Conservation (phyloP, 306 rosid species). For the Oxytropis ochrocephala region DNA sequence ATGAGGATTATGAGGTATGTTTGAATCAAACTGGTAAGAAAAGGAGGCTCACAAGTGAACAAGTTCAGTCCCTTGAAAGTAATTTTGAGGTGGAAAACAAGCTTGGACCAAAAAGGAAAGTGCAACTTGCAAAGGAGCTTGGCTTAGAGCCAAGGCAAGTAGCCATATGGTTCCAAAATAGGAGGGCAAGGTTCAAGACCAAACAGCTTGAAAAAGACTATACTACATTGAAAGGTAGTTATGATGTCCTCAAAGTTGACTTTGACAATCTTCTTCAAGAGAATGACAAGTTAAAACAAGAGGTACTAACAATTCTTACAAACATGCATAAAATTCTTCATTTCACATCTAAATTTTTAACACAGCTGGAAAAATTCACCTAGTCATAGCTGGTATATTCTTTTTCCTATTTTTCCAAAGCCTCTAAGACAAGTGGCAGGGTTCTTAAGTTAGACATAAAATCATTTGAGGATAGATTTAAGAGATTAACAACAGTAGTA, state of each 20-base stretch:
- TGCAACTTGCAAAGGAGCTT: slow-evolving; percentile 66
- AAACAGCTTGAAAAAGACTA: slow-evolving; percentile 70
- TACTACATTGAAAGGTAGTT: slow-evolving; percentile 46
- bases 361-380: too few relatives aligned
- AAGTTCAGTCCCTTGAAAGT: slow-evolving; percentile 66
- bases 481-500: background rate
- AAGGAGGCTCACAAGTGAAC: slow-evolving; percentile 58
- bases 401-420: too few relatives aligned
- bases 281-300: slow-evolving; percentile 40
- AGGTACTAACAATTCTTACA: slow-evolving; percentile 40
- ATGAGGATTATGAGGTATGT: slow-evolving; percentile 32
- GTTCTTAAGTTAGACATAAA: too few relatives aligned
- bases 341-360: too few relatives aligned
- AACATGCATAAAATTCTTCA: background rate
- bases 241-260: slow-evolving; percentile 45
- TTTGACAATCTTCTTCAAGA: slow-evolving; percentile 50
- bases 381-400: too few relatives aligned
- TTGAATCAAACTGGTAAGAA: slow-evolving; percentile 58
- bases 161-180: slow-evolving; percentile 88
- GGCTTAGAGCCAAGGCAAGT: slow-evolving; percentile 89
- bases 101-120: slow-evolving; percentile 78
- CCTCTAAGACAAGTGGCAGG: too few relatives aligned
- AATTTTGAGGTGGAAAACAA: slow-evolving; percentile 66
- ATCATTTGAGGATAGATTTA: too few relatives aligned
- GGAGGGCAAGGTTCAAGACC: slow-evolving; percentile 67